A percentile compares a stretch with the other conserved stretches of the same genome.
Conservation (phyloP, 208 protist species). For the Phytomonas serpens region DNA sequence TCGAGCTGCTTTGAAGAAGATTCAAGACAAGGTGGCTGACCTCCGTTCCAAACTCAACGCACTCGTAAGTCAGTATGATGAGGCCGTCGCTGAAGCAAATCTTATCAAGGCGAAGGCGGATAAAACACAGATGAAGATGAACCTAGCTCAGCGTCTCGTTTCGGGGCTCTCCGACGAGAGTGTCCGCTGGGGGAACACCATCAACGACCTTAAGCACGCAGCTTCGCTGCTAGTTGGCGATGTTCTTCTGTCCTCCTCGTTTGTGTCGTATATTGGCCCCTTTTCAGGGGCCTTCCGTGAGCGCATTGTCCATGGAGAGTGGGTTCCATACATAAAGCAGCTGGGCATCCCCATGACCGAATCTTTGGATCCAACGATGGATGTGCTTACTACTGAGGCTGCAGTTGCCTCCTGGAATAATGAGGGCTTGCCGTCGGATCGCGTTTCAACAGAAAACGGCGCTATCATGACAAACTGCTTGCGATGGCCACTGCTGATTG, state of each 20-base stretch:
- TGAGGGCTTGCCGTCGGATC: constrained; percentile 95
- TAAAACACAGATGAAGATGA: constrained; percentile 92
- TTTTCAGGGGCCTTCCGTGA: constrained; percentile 96
- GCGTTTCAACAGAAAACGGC: constrained; percentile 97
- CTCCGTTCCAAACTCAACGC: constrained; percentile 92
- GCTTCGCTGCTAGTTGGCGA: constrained; percentile 94
- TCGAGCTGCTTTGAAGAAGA: constrained; percentile 87
- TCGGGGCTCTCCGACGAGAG: constrained; percentile 95
- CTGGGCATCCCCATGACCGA: constrained; percentile 92
- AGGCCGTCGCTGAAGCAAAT: constrained; percentile 91
- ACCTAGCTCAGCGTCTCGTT: constrained; percentile 93
- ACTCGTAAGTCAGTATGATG: constrained; percentile 92
- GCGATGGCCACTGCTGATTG: constrained; percentile 98
- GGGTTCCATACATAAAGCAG: constrained; percentile 87
- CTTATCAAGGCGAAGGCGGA: constrained; percentile 90
- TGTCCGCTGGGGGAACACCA: constrained; percentile 94
- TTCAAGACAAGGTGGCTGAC: constrained; percentile 92
- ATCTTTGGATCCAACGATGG: constrained; percentile 89
- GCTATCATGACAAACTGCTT: constrained; percentile 94
- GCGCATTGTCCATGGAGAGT: constrained; percentile 89
- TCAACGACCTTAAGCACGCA: constrained; percentile 86
- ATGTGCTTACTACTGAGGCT: constrained; percentile 88
- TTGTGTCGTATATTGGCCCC: constrained; percentile 97
- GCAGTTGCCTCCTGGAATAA: constrained; percentile 96
- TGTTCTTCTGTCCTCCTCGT: constrained; percentile 95